Conservation (phyloP, 257 asterid genomes). For the Penstemon davidsonii region DNA sequence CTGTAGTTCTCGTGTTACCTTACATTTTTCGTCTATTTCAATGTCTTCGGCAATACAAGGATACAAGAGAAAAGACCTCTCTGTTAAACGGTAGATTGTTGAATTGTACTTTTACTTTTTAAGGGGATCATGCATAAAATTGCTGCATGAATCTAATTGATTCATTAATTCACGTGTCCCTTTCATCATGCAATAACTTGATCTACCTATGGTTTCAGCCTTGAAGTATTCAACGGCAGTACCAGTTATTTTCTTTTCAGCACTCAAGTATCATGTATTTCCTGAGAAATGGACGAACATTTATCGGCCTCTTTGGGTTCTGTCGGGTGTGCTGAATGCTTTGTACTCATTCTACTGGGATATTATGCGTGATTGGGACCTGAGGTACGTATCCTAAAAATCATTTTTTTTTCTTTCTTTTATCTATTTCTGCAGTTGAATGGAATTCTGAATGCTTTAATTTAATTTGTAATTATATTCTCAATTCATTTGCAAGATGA, state of each 20-base stretch:
- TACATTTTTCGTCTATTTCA: constrained; percentile 91
- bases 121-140: not conserved
- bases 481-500: not conserved
- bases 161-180: not conserved
- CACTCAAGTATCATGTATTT: constrained; percentile 87
- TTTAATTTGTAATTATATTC: not conserved
- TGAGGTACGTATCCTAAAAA: constrained; percentile 54
- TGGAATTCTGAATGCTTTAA: constrained; percentile 9
- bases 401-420: not conserved
- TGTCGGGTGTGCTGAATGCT: constrained; percentile 82
- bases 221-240: constrained; percentile 94
- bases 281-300: constrained; percentile 76
- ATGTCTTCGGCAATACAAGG: constrained; percentile 94
- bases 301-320: constrained; percentile 89
- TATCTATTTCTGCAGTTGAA: constrained; percentile 13
- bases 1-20: constrained; percentile 87
- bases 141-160: no score
- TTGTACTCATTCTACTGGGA: constrained; percentile 98
- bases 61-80: constrained; percentile 74
- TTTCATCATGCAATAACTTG: constrained; percentile 32
- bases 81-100: constrained; percentile 73
- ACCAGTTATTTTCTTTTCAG: constrained; percentile 90
- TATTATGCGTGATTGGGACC: constrained; percentile 90
- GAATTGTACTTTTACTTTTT: constrained; percentile 15
- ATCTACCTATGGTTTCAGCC: constrained; percentile 62